Evolutionary conservation across 2,329 filamentous ascomycete genomes (phyloP).

Genomic region (Cryphonectria parasitica): DNA sequence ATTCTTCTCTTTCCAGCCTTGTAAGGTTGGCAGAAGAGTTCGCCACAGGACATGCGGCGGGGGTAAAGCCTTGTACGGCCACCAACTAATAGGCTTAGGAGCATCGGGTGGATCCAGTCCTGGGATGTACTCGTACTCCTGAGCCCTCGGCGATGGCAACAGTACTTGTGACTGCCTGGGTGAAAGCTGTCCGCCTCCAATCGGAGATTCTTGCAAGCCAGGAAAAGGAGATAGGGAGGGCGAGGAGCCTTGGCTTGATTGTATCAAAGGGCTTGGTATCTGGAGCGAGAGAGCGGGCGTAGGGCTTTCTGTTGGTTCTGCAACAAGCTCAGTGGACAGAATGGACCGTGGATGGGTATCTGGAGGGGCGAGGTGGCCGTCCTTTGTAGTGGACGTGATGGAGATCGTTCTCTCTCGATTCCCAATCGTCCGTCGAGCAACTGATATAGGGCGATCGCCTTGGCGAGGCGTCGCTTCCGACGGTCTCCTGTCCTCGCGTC

Average conservation of each 20-base stretch:
- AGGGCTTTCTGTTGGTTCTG: constrained; percentile 26
- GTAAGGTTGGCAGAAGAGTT: constrained; percentile 86
- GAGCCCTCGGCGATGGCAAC: constrained; percentile 50
- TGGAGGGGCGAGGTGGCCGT: constrained; percentile 40
- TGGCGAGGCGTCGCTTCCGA: constrained; percentile 5
- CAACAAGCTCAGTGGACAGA: constrained; percentile 29
- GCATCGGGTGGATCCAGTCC: constrained; percentile 43
- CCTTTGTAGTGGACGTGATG: constrained; percentile 35
- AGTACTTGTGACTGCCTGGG: constrained; percentile 53
- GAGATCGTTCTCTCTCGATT: constrained; percentile 32
- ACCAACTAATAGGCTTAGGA: constrained; percentile 67
- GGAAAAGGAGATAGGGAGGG: constrained; percentile 68
- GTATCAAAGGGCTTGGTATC: constrained; percentile 51
- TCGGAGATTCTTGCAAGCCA: constrained; percentile 63
- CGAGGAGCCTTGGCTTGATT: constrained; percentile 50
- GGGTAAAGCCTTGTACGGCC: constrained; percentile 77
- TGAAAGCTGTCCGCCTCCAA: constrained; percentile 30
- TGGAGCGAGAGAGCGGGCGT: constrained; percentile 40
- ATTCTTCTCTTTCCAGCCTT: constrained; percentile 79
- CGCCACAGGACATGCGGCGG: constrained; percentile 70
- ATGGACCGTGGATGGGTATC: constrained; percentile 21
- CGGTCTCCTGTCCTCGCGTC: neutral
- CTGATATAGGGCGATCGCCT: constrained; percentile 15
- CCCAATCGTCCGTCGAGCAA: constrained; percentile 35
- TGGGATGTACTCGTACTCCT: constrained; percentile 40